phyloP scores from a whole-genome alignment of 2,329 filamentous ascomycete species.

The Aspergillus novoparasiticus region DNA sequence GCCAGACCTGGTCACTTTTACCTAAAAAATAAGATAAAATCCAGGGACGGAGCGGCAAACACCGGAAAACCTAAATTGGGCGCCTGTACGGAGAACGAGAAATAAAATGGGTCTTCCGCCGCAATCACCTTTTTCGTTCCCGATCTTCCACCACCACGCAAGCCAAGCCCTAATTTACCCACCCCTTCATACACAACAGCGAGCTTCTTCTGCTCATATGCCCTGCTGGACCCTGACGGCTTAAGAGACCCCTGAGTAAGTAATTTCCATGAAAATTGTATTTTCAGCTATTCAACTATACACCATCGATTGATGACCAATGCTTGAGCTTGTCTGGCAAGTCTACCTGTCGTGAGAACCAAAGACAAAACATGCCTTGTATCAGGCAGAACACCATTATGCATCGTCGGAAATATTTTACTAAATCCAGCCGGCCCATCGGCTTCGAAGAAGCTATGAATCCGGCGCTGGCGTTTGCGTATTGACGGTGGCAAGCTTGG shows the following conservation, averaged over 20 bases:
- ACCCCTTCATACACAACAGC: background rate
- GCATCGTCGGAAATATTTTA: background rate
- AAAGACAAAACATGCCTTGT: background rate
- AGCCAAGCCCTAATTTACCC: background rate
- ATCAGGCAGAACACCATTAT: background rate
- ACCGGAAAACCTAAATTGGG: constrained; percentile 9
- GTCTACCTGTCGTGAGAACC: background rate
- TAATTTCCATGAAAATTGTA: background rate
- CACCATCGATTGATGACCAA: background rate
- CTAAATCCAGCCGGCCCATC: background rate
- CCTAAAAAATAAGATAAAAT: constrained; percentile 2
- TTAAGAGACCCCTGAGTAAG: background rate
- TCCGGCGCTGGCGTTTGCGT: background rate
- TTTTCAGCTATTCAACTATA: background rate
- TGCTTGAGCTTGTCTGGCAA: background rate
- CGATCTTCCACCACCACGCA: background rate
- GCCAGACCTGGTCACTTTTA: background rate
- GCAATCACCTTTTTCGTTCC: background rate
- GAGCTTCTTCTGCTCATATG: background rate
- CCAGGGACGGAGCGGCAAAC: constrained; percentile 16
- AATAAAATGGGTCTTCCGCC: no score
- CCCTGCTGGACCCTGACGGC: background rate
- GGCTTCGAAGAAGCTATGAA: background rate
- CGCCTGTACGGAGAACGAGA: background rate
- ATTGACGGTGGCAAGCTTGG: constrained; percentile 47